Base-by-base conservation (phyloP, 805 yeast species). In the Cyberlindnera veronae region DNA sequence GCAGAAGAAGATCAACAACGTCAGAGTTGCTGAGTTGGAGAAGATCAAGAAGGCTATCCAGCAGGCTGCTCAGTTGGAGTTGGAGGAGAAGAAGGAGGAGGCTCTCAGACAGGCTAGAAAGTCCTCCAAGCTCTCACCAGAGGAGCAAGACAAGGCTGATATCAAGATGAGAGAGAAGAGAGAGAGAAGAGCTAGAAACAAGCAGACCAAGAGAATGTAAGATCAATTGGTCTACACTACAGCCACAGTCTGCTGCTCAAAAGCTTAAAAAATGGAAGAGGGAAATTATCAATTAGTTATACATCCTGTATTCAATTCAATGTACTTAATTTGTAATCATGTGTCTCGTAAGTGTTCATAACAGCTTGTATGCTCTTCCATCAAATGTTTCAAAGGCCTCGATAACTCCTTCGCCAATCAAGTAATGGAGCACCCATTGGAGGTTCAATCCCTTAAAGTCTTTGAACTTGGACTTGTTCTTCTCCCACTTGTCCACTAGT, bases 141-240 rank as follows among this genome's bases (percentile, higher is more conserved):
- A 81, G 55, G 93, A 84, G 59, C 93, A 84, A 66, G 79, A 79
- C 50, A 86, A 84, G 66, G 62, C 75, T 31, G 91, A 84, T 49
- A 80, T 78, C 68, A 86, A 83, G 68, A 87, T 83, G 62, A 70
- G 71, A 50, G 95, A 86, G 52, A 87, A 82, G 70, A 87, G 80
- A 63, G 86, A 81, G 60, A 80, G 88, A 68, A 85, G 86, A 79
- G 77, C 64, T 81, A 82, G 64, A 79, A 72, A 56, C 50, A 55
- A 44, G 37, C 53, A 50, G 48, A 33, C 32, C n/a, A 45, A 50
- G 44, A 53, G 54, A 51, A 47, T 40, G 46, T 50, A 32, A 45
- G 15, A n/a, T 8, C n/a, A n/a, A n/a, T n/a, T n/a, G n/a, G n/a
- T n/a, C n/a, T n/a, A n/a, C n/a, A n/a, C n/a, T n/a, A n/a, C n/a